phyloP scores from a whole-genome alignment of 768 basidiomycete genomes.

The Collybia nuda region DNA sequence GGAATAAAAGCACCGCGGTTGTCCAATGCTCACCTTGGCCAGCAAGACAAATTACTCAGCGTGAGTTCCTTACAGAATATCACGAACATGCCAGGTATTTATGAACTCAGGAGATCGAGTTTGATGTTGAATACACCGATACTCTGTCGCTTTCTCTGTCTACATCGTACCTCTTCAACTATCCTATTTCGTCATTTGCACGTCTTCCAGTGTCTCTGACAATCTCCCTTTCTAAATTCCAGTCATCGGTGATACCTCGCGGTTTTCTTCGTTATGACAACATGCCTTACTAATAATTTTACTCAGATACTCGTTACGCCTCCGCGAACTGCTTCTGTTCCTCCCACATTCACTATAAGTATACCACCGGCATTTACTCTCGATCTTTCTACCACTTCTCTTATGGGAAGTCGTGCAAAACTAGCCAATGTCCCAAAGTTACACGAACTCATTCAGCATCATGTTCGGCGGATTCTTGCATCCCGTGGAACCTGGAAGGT shows the following conservation, averaged over 20 bases:
- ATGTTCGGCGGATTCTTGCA: conserved; percentile 68
- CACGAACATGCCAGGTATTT: neutral
- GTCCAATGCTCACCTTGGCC: conserved; percentile 63
- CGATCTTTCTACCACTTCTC: conserved; percentile 82
- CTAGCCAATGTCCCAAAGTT: conserved; percentile 96
- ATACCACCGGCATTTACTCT: conserved; percentile 87
- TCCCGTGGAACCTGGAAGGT: conserved; percentile 65
- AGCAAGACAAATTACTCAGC: conserved; percentile 22
- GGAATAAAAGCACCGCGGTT: conserved; percentile 80
- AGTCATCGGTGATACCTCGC: conserved; percentile 53
- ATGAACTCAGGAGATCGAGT: conserved; percentile 64
- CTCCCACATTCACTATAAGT: conserved; percentile 67
- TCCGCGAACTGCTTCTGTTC: conserved; percentile 49
- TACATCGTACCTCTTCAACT: conserved; percentile 83
- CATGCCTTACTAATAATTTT: conserved; percentile 6
- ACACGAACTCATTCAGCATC: conserved; percentile 89
- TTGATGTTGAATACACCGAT: conserved; percentile 85
- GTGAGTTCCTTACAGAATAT: conserved; percentile 21
- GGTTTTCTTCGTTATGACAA: too few species aligned
- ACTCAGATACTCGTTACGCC: conserved; percentile 62
- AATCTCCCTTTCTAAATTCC: conserved; percentile 73
- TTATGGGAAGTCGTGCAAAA: conserved; percentile 97
- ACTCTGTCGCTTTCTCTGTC: conserved; percentile 80
- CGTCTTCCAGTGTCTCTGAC: conserved; percentile 81
- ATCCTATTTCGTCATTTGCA: conserved; percentile 79